Base-by-base conservation (phyloP, 805 yeast species). In the Grigorovia humatica region DNA sequence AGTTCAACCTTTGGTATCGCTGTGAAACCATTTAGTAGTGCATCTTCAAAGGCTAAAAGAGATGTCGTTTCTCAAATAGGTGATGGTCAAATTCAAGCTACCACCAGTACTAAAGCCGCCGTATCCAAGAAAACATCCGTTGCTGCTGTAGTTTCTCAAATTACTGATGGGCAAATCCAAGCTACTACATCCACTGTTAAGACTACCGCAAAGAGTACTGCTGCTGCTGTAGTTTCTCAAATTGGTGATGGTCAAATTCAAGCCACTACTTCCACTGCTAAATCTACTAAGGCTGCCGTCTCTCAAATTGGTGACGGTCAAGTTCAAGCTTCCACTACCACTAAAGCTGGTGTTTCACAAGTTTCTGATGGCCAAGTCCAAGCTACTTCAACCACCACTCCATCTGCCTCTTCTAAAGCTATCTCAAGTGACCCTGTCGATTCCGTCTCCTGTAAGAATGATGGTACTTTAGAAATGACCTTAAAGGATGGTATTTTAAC, bases 181-280 rank as follows among this genome's bases (percentile, higher is more conserved):
- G 76, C 77, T 55, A 55, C 57, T 49, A 49, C 58, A 43, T 27
- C 55, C n/a, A 52, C 58, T 17, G 51, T 55, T 30, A 59, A 55
- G 52, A 44, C 52, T n/a, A 42, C 48, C 18, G 46, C 51, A 30
- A 44, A 47, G 43, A 65, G 68, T 52, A 63, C 64, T 45, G 61
- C 60, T 29, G 68, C 65, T 52, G 71, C 75, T 57, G 64, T 71
- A 15, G 66, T 68, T 43, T 67, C 77, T 54, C 81, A 77, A 62
- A 71, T 75, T 53, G 65, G 66, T 54, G 81, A 76, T 51, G 81
- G 81, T 58, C 81, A 78, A 66, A 69, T 76, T 58, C 79, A 76
- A 65, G 70, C 62, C 47, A 56, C 66, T 18, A 53, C 74, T 42
- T 69, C 73, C 52, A 71, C 76, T 53, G 47, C 54, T 35, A 48